A percentile compares a stretch with the other conserved stretches of the same genome.
Evolutionary conservation across 225 moss, liverwort and hornwort species (phyloP).

Genomic region (Sphagnum contortum): DNA sequence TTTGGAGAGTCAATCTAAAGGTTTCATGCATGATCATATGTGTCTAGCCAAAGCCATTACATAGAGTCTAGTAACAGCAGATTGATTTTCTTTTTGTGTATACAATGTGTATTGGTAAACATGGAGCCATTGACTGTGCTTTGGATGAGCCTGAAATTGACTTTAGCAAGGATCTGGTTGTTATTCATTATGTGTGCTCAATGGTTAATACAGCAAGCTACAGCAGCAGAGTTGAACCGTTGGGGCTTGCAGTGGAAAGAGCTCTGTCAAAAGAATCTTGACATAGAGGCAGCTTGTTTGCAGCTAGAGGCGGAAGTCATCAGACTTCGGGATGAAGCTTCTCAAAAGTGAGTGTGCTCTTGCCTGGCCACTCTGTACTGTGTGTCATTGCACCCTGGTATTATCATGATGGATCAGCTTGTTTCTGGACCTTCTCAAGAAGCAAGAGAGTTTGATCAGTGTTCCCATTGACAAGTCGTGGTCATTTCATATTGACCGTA

Average conservation of each 20-base stretch:
- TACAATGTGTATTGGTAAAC: too few relatives aligned
- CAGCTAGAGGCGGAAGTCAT: constrained; percentile 62
- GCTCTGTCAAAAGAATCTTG: constrained; percentile 65
- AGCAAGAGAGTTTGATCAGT: too few relatives aligned
- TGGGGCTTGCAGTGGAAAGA: constrained; percentile 75
- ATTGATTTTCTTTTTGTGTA: too few relatives aligned
- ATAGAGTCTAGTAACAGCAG: too few relatives aligned
- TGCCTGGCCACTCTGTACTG: constrained; percentile 1
- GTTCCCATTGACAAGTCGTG: background rate
- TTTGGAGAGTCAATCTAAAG: too few relatives aligned
- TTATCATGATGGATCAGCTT: too few relatives aligned
- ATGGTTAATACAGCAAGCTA: constrained; percentile 66
- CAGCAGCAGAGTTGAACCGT: constrained; percentile 69
- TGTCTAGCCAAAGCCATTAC: too few relatives aligned
- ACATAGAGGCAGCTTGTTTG: constrained; percentile 68
- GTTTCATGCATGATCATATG: too few relatives aligned
- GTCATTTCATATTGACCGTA: background rate
- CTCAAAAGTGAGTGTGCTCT: constrained; percentile 36
- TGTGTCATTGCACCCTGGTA: background rate
- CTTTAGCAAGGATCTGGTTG: too few relatives aligned
- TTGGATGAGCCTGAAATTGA: too few relatives aligned
- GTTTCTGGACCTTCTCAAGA: too few relatives aligned
- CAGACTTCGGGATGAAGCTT: constrained; percentile 62
- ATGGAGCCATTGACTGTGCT: too few relatives aligned
- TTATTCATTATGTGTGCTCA: background rate